A percentile compares a stretch with the other conserved stretches of the same genome.
phyloP scores from a whole-genome alignment of 441 rosid species.

The Euphorbia schlechtendalii region DNA sequence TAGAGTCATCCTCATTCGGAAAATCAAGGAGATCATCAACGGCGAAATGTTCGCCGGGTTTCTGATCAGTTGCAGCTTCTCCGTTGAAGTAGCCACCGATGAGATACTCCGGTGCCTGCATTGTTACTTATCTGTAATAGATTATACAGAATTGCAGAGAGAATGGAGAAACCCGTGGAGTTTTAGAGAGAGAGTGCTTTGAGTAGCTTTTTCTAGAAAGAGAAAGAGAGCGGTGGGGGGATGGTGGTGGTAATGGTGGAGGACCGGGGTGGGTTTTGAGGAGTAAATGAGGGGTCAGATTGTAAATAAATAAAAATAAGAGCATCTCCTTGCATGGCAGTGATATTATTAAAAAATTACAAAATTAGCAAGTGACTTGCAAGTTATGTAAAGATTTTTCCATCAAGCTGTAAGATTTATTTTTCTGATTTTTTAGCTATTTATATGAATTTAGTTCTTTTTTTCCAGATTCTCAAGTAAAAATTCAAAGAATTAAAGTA shows the following conservation, averaged over 20 bases:
- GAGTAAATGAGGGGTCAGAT: slow-evolving; percentile 28
- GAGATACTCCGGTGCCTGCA: slow-evolving; percentile 41
- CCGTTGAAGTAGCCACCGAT: slow-evolving; percentile 34
- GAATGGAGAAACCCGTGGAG: no score
- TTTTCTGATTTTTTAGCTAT: neutral
- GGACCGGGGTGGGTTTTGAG: slow-evolving; percentile 36
- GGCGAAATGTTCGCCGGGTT: slow-evolving; percentile 37
- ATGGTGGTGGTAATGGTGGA: slow-evolving; percentile 12
- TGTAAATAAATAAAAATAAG: slow-evolving; percentile 24
- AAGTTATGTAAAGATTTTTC: slow-evolving; percentile 26
- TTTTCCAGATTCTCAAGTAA: no score
- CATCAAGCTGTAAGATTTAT: neutral
- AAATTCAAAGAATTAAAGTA: no score
- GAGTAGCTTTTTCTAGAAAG: slow-evolving; percentile 4
- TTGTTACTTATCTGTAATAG: neutral
- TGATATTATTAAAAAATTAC: slow-evolving; percentile 15
- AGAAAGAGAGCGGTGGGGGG: slow-evolving; percentile 3
- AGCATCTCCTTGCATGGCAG: slow-evolving; percentile 20
- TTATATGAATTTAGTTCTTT: no score
- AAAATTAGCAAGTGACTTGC: slow-evolving; percentile 25
- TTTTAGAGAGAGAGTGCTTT: neutral
- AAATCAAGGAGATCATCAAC: slow-evolving; percentile 63
- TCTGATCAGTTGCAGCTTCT: slow-evolving; percentile 32
- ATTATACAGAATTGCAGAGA: no score
- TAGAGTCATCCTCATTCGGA: slow-evolving; percentile 46